Evolutionary conservation across 2,329 filamentous ascomycete genomes (phyloP).

Genomic region (Berkeleyomyces basicola): DNA sequence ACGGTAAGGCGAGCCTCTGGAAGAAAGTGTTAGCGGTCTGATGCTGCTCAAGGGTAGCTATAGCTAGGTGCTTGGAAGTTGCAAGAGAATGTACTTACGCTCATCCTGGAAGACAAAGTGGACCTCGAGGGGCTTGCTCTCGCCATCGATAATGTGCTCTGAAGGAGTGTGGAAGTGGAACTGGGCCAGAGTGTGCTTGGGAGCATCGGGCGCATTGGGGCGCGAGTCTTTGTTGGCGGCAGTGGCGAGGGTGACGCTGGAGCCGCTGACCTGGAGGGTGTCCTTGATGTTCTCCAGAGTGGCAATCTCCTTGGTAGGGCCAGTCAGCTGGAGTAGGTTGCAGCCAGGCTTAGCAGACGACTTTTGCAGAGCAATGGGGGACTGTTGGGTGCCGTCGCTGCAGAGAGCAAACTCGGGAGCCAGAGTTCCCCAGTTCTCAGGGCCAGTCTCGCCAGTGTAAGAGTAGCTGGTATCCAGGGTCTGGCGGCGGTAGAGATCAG

Average conservation of each 20-base stretch:
- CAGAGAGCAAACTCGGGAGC: constrained; percentile 29
- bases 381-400: constrained; percentile 32
- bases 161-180: constrained; percentile 46
- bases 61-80: not conserved
- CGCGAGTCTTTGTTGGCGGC: not conserved
- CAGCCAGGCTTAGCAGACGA: constrained; percentile 19
- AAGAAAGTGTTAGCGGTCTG: not conserved
- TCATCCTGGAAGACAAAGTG: constrained; percentile 26
- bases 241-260: not conserved
- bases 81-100: constrained; percentile 1
- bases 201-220: constrained; percentile 21
- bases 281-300: constrained; percentile 34
- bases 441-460: constrained; percentile 22
- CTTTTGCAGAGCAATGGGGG: constrained; percentile 35
- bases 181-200: constrained; percentile 30
- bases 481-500: constrained; percentile 19
- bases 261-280: constrained; percentile 28
- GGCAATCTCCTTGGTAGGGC: constrained; percentile 21
- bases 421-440: constrained; percentile 35
- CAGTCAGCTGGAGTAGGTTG: constrained; percentile 14
- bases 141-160: constrained; percentile 36
- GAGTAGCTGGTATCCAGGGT: constrained; percentile 27
- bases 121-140: constrained; percentile 25
- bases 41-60: not conserved
- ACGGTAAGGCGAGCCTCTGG: constrained; percentile 19